A percentile compares a stretch with the other conserved stretches of the same genome.
Evolutionary conservation across 805 yeast species (phyloP).

Genomic region (Lipomyces spencermartinsiae): DNA sequence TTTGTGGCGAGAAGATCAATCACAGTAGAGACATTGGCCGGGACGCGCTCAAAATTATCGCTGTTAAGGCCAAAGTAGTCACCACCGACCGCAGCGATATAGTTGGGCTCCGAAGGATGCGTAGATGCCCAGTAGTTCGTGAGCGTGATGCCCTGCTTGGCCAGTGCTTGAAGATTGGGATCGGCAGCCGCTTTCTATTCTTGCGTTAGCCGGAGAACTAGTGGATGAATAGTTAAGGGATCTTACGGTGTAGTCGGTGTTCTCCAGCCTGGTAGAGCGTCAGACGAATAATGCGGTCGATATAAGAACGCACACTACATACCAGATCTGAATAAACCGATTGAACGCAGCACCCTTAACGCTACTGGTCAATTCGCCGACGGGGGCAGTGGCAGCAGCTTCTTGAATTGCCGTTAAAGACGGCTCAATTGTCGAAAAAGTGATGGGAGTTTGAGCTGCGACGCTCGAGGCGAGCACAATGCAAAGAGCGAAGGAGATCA

Average conservation of each 20-base stretch:
- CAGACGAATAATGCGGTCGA: too few species aligned
- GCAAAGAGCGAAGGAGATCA: too few species aligned
- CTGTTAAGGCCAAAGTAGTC: constrained; percentile 57
- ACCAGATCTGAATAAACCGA: constrained; percentile 53
- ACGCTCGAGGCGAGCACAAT: background rate
- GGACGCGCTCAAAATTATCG: constrained; percentile 55
- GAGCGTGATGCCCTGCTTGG: constrained; percentile 54
- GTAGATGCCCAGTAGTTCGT: constrained; percentile 60
- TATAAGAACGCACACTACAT: background rate
- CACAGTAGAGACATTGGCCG: constrained; percentile 55
- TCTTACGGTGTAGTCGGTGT: constrained; percentile 45
- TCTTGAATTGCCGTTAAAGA: constrained; percentile 45
- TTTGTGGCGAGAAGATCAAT: constrained; percentile 56
- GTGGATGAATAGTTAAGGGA: background rate
- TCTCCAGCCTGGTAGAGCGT: constrained; percentile 48
- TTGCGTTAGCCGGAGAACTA: background rate
- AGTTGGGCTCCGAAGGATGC: constrained; percentile 63
- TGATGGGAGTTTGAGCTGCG: constrained; percentile 41
- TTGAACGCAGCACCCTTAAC: constrained; percentile 52
- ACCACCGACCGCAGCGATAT: constrained; percentile 57
- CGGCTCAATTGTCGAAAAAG: constrained; percentile 47
- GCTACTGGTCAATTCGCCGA: constrained; percentile 45
- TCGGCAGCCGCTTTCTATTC: constrained; percentile 58
- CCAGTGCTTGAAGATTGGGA: constrained; percentile 52
- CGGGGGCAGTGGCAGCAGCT: constrained; percentile 44